Evolutionary conservation across 2,329 filamentous ascomycete genomes (phyloP).

Genomic region (Venturia nashicola): DNA sequence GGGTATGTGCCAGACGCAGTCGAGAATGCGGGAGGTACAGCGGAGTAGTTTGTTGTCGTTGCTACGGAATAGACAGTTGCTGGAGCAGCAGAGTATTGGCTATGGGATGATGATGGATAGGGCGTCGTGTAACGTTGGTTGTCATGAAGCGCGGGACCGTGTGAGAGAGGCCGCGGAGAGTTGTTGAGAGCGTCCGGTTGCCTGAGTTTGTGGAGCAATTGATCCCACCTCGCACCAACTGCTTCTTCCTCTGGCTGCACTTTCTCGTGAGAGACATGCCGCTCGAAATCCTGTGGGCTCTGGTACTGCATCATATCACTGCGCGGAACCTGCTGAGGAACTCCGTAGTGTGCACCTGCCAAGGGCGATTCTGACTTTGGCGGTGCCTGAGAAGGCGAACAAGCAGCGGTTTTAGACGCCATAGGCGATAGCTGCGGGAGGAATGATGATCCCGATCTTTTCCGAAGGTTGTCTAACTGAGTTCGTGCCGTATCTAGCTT

Average conservation of each 20-base stretch:
- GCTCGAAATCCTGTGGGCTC: slow-evolving; percentile 31
- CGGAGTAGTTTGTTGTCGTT: background rate
- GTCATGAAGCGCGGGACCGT: background rate
- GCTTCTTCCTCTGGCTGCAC: background rate
- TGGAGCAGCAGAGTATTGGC: background rate
- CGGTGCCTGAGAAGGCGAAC: background rate
- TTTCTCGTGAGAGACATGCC: slow-evolving; percentile 22
- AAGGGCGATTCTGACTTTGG: background rate
- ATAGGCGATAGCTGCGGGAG: slow-evolving; percentile 12
- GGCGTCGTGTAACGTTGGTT: background rate
- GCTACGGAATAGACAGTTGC: background rate
- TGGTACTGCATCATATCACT: slow-evolving; percentile 25
- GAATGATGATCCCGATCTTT: background rate
- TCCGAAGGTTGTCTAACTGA: slow-evolving; percentile 5
- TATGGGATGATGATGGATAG: background rate
- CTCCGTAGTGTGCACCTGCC: slow-evolving; percentile 11
- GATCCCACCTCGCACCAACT: background rate
- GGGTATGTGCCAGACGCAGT: background rate
- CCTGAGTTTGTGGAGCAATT: background rate
- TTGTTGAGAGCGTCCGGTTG: background rate
- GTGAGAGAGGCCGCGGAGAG: background rate
- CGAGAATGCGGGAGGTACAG: background rate
- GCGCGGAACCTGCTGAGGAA: background rate
- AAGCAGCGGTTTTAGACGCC: slow-evolving; percentile 11
- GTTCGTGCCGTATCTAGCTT: slow-evolving; percentile 18